Evolutionary conservation across 176 grass and related monocot genomes (phyloP).

Genomic region (Guadua angustifolia): DNA sequence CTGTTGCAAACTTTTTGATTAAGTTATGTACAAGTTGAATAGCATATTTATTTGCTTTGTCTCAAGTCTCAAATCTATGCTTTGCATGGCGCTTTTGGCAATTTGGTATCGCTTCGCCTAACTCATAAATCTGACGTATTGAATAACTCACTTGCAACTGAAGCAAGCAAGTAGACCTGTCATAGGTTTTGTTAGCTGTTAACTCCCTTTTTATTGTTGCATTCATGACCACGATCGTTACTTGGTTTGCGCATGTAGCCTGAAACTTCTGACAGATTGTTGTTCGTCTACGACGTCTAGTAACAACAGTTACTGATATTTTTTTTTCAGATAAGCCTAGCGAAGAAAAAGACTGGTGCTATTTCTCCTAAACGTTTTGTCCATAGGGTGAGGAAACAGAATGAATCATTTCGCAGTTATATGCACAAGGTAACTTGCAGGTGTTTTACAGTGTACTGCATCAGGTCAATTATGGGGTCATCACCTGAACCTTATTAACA

Average conservation of each 20-base stretch:
- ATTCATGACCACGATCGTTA: slow-evolving; percentile 5
- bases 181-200: neutral
- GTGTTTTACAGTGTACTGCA: slow-evolving; percentile 22
- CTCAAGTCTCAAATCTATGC: slow-evolving; percentile 18
- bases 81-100: neutral
- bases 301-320: slow-evolving; percentile 13
- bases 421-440: slow-evolving; percentile 86
- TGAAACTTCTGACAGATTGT: neutral
- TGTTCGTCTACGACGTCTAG: neutral
- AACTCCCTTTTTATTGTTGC: neutral
- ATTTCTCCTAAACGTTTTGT: slow-evolving; percentile 92
- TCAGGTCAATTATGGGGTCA: slow-evolving; percentile 15
- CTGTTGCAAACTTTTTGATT: neutral
- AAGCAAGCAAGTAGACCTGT: slow-evolving; percentile 16
- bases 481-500: slow-evolving; percentile 30
- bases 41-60: neutral
- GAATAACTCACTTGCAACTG: slow-evolving; percentile 30
- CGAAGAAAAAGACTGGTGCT: slow-evolving; percentile 95
- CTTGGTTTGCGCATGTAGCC: slow-evolving; percentile 16
- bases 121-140: slow-evolving; percentile 26
- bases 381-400: slow-evolving; percentile 86
- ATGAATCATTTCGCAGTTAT: slow-evolving; percentile 79
- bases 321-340: slow-evolving; percentile 70
- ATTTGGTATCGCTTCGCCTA: neutral
- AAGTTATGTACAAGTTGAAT: neutral